Evolutionary conservation across 495 filamentous ascomycete genomes (phyloP).

Genomic region (Aspergillus asperescens): DNA sequence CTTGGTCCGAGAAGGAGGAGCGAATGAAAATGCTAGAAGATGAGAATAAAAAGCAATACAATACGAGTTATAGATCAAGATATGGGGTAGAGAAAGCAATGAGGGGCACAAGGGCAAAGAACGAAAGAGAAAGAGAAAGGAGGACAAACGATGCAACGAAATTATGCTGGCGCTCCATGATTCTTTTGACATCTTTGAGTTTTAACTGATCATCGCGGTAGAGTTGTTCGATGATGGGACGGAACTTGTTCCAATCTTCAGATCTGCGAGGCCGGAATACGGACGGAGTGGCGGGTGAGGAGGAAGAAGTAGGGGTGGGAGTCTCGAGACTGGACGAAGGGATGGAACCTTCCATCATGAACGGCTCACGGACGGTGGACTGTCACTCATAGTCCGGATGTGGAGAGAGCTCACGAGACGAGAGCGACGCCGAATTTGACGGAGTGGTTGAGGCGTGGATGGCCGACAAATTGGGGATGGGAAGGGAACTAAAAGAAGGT

Average conservation of each 20-base stretch:
- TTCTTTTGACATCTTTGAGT: constrained; percentile 38
- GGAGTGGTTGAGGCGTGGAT: not conserved
- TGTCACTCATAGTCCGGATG: constrained; percentile 20
- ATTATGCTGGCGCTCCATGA: constrained; percentile 41
- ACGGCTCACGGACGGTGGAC: constrained; percentile 3
- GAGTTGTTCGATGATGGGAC: constrained; percentile 36
- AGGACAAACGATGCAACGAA: constrained; percentile 37
- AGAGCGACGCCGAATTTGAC: not conserved
- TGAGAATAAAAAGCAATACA: constrained; percentile 9
- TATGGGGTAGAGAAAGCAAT: constrained; percentile 11
- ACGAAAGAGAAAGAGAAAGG: constrained; percentile 14
- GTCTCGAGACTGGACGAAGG: constrained; percentile 19
- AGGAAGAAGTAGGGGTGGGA: constrained; percentile 21
- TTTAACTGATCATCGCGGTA: constrained; percentile 42
- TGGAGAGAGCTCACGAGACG: constrained; percentile 2
- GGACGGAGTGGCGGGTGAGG: constrained; percentile 16
- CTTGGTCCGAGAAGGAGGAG: not conserved
- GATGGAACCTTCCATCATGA: constrained; percentile 27
- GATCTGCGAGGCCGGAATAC: constrained; percentile 38
- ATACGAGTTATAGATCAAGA: not conserved
- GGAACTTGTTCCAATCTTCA: constrained; percentile 42
- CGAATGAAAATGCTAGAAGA: constrained; percentile 5
- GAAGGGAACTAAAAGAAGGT: not conserved
- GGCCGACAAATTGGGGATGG: not conserved
- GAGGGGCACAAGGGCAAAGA: constrained; percentile 2